Conservation (phyloP, 2,329 filamentous ascomycete genomes). For the Akanthomyces uredinophilus region DNA sequence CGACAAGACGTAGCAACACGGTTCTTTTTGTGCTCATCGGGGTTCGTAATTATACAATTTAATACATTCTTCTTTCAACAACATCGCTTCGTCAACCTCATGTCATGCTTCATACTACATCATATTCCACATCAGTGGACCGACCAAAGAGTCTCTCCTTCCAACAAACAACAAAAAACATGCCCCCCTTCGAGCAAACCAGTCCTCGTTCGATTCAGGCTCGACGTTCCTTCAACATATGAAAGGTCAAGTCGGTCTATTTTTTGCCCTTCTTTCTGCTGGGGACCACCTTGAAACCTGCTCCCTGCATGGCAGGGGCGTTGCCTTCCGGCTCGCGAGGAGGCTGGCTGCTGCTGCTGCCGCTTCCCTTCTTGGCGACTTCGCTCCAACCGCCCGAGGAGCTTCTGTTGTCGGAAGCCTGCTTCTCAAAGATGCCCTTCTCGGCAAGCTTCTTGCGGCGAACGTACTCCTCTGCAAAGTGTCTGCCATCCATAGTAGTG, state of each 20-base stretch:
- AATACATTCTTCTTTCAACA: not conserved
- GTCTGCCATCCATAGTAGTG: constrained; percentile 83
- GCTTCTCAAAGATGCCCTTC: constrained; percentile 79
- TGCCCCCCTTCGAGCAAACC: too few species aligned
- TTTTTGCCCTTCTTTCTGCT: constrained; percentile 89
- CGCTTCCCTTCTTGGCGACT: constrained; percentile 85
- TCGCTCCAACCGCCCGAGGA: constrained; percentile 79
- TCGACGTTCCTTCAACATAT: constrained; percentile 14
- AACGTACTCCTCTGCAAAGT: constrained; percentile 92
- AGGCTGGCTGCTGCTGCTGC: constrained; percentile 30
- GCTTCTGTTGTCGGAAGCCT: constrained; percentile 51
- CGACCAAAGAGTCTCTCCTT: not conserved
- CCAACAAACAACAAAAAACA: not conserved
- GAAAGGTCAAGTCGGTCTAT: constrained; percentile 31
- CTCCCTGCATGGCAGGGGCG: constrained; percentile 35
- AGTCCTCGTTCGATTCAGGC: not conserved
- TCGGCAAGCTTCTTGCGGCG: constrained; percentile 90
- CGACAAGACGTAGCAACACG: not conserved
- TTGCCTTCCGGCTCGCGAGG: constrained; percentile 34
- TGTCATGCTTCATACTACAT: constrained; percentile 2
- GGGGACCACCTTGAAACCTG: constrained; percentile 84
- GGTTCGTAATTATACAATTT: not conserved
- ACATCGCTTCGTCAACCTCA: constrained; percentile 8
- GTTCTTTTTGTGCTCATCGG: not conserved
- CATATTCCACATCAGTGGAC: not conserved